Percentiles rank a stretch among this genome's conserved stretches.
Evolutionary conservation across 1,139 yeast species (phyloP).

Genomic region (Magnusiomyces clavatus): DNA sequence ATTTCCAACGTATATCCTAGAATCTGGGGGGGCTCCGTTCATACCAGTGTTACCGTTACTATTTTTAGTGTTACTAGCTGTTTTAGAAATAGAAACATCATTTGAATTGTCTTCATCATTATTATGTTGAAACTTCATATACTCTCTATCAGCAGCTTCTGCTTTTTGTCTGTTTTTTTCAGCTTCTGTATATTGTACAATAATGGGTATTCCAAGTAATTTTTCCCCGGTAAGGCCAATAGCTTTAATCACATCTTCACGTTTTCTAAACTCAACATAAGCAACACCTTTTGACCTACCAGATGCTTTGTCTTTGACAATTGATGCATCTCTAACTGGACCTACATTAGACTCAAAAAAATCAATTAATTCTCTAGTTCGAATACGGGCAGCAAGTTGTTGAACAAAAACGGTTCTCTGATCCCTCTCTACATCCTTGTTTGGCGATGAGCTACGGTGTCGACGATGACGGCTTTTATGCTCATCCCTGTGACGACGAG

Average conservation of each 20-base stretch:
- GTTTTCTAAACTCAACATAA: constrained; percentile 32
- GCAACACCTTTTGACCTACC: constrained; percentile 35
- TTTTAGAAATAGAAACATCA: too few species aligned
- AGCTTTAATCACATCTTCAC: constrained; percentile 30
- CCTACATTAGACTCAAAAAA: constrained; percentile 33
- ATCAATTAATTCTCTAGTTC: constrained; percentile 29
- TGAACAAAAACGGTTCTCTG: constrained; percentile 34
- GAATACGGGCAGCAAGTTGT: constrained; percentile 32
- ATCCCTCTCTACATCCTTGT: constrained; percentile 24
- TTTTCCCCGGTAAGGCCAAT: constrained; percentile 31
- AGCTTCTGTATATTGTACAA: constrained; percentile 33
- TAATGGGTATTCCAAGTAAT: constrained; percentile 32
- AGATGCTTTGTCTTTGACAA: constrained; percentile 32
- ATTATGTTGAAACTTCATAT: background rate
- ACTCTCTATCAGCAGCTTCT: constrained; percentile 5
- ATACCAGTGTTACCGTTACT: constrained; percentile 9
- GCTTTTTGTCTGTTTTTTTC: constrained; percentile 32
- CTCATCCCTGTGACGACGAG: constrained; percentile 9
- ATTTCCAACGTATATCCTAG: constrained; percentile 30
- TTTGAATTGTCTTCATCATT: background rate
- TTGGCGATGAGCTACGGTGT: constrained; percentile 1
- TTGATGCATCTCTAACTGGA: constrained; percentile 32
- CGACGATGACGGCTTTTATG: constrained; percentile 10
- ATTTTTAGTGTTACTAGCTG: background rate
- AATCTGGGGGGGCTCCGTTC: constrained; percentile 17